Percentiles rank a stretch among this genome's conserved stretches.
phyloP scores from a whole-genome alignment of 164 flowering plant genomes.

The Litsea cubeba region DNA sequence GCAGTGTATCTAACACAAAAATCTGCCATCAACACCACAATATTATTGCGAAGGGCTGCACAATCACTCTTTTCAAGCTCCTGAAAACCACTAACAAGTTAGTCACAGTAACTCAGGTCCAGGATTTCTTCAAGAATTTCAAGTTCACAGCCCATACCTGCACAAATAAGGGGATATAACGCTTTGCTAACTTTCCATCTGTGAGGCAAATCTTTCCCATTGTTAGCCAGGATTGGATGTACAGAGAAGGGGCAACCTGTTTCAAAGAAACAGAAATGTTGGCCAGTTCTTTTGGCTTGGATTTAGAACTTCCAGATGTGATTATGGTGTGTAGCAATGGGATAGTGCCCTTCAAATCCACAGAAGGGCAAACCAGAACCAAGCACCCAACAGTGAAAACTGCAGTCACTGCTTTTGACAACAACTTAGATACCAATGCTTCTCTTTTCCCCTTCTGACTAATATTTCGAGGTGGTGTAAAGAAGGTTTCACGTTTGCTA shows the following conservation, averaged over 20 bases:
- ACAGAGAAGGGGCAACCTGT: slow-evolving; percentile 61
- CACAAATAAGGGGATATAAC: slow-evolving; percentile 87
- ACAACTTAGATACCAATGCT: slow-evolving; percentile 19
- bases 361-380: slow-evolving; percentile 71
- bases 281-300: slow-evolving; percentile 43
- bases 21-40: slow-evolving; percentile 82
- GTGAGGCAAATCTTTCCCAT: slow-evolving; percentile 96
- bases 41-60: slow-evolving; percentile 86
- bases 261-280: slow-evolving; percentile 39
- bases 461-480: slow-evolving; percentile 52
- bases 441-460: slow-evolving; percentile 33
- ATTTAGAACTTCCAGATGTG: slow-evolving; percentile 58
- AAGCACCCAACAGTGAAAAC: slow-evolving; percentile 82
- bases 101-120: slow-evolving; percentile 1
- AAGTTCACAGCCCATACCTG: slow-evolving; percentile 52
- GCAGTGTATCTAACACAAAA: slow-evolving; percentile 96
- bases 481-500: slow-evolving; percentile 30
- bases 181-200: slow-evolving; percentile 83
- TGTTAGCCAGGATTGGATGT: slow-evolving; percentile 87
- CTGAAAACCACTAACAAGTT: slow-evolving; percentile 37
- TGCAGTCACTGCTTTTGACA: slow-evolving; percentile 52
- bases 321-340: slow-evolving; percentile 75
- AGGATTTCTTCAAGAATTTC: background rate
- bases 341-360: slow-evolving; percentile 45
- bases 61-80: slow-evolving; percentile 84